Conservation (phyloP, 768 basidiomycete species). For the Clitopilus hobsonii region DNA sequence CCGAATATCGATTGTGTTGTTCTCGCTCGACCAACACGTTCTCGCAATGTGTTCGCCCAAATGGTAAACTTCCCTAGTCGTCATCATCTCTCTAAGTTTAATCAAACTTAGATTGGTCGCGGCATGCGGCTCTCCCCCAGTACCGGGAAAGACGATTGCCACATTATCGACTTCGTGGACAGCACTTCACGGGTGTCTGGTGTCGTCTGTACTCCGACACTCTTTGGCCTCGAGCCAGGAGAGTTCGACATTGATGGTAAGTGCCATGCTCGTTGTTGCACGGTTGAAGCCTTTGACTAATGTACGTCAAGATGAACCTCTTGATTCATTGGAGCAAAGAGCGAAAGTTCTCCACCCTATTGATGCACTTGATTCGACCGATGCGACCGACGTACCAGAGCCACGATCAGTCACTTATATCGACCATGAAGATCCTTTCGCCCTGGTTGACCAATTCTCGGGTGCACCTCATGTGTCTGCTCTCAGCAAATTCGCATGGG, state of each 20-base stretch:
- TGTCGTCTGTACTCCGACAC: slow-evolving; percentile 71
- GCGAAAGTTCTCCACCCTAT: slow-evolving; percentile 16
- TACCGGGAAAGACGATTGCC: slow-evolving; percentile 81
- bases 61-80: slow-evolving; percentile 53
- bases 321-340: slow-evolving; percentile 5
- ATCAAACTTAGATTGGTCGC: slow-evolving; percentile 69
- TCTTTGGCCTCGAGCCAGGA: slow-evolving; percentile 81
- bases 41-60: slow-evolving; percentile 85
- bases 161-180: slow-evolving; percentile 90
- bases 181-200: slow-evolving; percentile 63
- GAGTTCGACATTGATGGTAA: slow-evolving; percentile 60
- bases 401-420: slow-evolving; percentile 66
- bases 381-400: slow-evolving; percentile 31
- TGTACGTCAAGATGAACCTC: slow-evolving; percentile 5
- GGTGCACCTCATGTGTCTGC: slow-evolving; percentile 49
- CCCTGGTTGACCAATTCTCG: slow-evolving; percentile 43
- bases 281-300: not conserved
- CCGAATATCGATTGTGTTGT: slow-evolving; percentile 92
- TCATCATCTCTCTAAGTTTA: slow-evolving; percentile 1
- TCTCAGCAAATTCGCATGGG: slow-evolving; percentile 69
- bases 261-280: no score
- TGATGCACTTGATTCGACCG: slow-evolving; percentile 11
- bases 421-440: slow-evolving; percentile 75
- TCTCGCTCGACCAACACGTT: slow-evolving; percentile 84
- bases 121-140: slow-evolving; percentile 82